Percentiles rank a stretch among this genome's conserved stretches.
Evolutionary conservation across 257 asterid species (phyloP).

Genomic region (Eucommia ulmoides): DNA sequence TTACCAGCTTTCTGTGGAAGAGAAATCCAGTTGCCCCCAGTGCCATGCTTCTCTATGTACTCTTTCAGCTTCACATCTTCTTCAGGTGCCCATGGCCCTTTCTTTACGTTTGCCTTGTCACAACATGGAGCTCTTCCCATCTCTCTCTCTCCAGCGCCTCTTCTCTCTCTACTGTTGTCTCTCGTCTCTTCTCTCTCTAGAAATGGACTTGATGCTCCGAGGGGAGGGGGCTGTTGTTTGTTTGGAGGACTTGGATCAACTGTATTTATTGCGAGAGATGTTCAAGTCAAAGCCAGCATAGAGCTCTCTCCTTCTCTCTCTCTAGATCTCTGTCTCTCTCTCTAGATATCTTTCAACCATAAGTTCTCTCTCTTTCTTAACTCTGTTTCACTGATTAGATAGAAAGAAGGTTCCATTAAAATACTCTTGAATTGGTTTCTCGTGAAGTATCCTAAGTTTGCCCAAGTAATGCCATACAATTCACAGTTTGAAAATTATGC

Average conservation of each 20-base stretch:
- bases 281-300: no score
- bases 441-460: no score
- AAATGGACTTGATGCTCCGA: constrained; percentile 7
- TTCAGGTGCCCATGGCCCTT: constrained; percentile 90
- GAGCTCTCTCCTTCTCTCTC: no score
- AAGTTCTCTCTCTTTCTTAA: no score
- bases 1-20: constrained; percentile 78
- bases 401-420: no score
- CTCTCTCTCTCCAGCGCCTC: constrained; percentile 13
- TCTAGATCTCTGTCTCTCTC: no score
- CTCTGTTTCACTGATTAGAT: no score
- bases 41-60: constrained; percentile 53
- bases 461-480: no score
- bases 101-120: constrained; percentile 81
- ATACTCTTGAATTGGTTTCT: no score
- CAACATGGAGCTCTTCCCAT: constrained; percentile 95
- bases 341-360: no score
- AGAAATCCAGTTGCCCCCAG: constrained; percentile 83
- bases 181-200: constrained; percentile 6
- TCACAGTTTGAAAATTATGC: no score
- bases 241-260: constrained; percentile 25
- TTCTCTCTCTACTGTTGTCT: neutral
- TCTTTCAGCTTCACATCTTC: constrained; percentile 70
- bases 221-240: constrained; percentile 10
- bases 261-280: no score